A percentile compares a stretch with the other conserved stretches of the same genome.
Conservation (phyloP, 257 asterid species). For the Ocimum tenuiflorum region DNA sequence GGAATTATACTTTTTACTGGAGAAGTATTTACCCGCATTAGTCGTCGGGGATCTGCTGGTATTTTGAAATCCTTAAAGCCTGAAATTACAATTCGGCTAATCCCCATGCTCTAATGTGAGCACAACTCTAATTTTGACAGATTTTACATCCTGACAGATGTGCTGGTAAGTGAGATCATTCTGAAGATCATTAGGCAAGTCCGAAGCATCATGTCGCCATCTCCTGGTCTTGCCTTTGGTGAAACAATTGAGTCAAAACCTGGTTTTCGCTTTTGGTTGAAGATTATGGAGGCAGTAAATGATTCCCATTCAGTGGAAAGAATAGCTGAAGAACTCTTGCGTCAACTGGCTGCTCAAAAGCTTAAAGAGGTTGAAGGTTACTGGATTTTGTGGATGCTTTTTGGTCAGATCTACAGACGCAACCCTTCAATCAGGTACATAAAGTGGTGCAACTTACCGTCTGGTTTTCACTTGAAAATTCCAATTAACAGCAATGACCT, state of each 20-base stretch:
- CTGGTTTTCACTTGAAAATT: constrained; percentile 12
- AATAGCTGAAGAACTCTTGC: constrained; percentile 78
- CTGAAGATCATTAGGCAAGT: constrained; percentile 50
- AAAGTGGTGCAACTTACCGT: constrained; percentile 11
- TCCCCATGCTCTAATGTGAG: constrained; percentile 15
- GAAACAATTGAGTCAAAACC: constrained; percentile 44
- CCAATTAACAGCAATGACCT: neutral
- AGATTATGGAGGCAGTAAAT: constrained; percentile 65
- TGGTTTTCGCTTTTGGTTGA: constrained; percentile 65
- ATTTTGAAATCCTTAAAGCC: constrained; percentile 19
- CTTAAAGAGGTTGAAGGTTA: constrained; percentile 64
- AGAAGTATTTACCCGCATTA: constrained; percentile 66
- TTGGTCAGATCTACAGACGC: constrained; percentile 42
- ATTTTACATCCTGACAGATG: constrained; percentile 47
- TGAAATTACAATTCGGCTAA: constrained; percentile 11
- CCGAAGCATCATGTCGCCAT: constrained; percentile 37
- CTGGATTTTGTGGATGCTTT: constrained; percentile 82
- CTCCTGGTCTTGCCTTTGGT: constrained; percentile 29
- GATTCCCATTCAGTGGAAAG: constrained; percentile 87
- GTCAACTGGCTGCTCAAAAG: constrained; percentile 55
- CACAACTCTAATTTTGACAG: constrained; percentile 13
- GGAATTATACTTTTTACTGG: constrained; percentile 52
- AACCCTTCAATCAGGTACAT: constrained; percentile 55
- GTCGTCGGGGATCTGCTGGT: constrained; percentile 96
- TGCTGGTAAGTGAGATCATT: constrained; percentile 60